Percentiles rank a stretch among this genome's conserved stretches.
phyloP scores from a whole-genome alignment of 2,329 filamentous ascomycete genomes.

The Madurella mycetomatis region DNA sequence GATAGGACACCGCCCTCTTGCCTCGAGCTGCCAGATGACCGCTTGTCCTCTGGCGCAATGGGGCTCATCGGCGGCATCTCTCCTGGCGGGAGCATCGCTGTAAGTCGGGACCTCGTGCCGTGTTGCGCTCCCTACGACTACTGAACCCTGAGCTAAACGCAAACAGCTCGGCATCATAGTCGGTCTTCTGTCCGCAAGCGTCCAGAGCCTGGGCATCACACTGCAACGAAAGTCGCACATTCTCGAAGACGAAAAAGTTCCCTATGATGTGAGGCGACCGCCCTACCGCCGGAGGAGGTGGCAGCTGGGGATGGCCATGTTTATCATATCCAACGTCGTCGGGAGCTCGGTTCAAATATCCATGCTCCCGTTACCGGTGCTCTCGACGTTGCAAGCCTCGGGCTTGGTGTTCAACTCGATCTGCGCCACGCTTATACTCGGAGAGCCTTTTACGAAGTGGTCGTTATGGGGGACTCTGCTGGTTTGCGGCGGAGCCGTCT shows the following conservation, averaged over 20 bases:
- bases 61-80: slow-evolving; percentile 70
- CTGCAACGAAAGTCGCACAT: slow-evolving; percentile 97
- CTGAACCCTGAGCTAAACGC: slow-evolving; percentile 22
- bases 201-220: slow-evolving; percentile 92
- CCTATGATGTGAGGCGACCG: slow-evolving; percentile 72
- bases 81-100: slow-evolving; percentile 71
- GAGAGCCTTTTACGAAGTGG: slow-evolving; percentile 90
- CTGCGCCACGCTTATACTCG: slow-evolving; percentile 87
- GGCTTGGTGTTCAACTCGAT: slow-evolving; percentile 98
- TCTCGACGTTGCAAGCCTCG: slow-evolving; percentile 92
- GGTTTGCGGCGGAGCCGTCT: slow-evolving; percentile 79
- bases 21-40: slow-evolving; percentile 43
- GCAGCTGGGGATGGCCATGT: slow-evolving; percentile 98
- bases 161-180: slow-evolving; percentile 83
- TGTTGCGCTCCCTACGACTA: not conserved
- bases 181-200: slow-evolving; percentile 85
- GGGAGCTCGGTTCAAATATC: slow-evolving; percentile 98
- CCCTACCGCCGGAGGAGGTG: slow-evolving; percentile 87
- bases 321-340: slow-evolving; percentile 87
- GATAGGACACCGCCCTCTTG: slow-evolving; percentile 17
- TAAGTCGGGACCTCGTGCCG: slow-evolving; percentile 38
- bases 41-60: slow-evolving; percentile 51
- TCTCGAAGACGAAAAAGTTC: slow-evolving; percentile 88
- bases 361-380: slow-evolving; percentile 84
- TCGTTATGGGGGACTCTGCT: slow-evolving; percentile 87